These are phyloP conservation scores for Wallemia mellicola DNA, from an alignment of 1,284 basidiomycete species.

Conservation along the genomic window DNA sequence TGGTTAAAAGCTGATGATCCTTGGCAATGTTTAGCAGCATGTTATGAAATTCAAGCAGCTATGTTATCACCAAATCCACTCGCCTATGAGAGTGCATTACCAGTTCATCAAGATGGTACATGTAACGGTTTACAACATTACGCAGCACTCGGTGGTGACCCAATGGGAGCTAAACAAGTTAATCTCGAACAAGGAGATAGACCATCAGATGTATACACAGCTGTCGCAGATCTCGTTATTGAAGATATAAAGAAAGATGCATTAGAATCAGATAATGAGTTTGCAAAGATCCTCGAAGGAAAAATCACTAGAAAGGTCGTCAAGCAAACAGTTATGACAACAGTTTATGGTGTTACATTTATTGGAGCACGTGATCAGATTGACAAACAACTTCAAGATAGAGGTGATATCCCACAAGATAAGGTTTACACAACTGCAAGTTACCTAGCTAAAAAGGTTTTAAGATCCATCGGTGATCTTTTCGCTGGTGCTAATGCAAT, in stretches of 20 bases:
- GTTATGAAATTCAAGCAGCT: conserved; percentile 55
- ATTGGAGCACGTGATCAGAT: conserved; percentile 88
- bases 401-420: conserved; percentile 40
- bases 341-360: conserved; percentile 93
- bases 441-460: conserved; percentile 51
- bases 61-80: conserved; percentile 42
- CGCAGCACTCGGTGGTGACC: conserved; percentile 82
- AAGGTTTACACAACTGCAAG: conserved; percentile 42
- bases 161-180: conserved; percentile 65
- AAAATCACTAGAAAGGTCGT: conserved; percentile 82
- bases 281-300: conserved; percentile 36
- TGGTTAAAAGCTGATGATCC: conserved; percentile 57
- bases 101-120: conserved; percentile 92
- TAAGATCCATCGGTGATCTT: conserved; percentile 65
- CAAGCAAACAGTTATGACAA: conserved; percentile 99
- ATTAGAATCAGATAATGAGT: conserved; percentile 20
- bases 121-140: conserved; percentile 98
- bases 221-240: conserved; percentile 25
- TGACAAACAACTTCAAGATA: conserved; percentile 53
- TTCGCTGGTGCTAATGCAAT: conserved; percentile 76
- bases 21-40: conserved; percentile 86
- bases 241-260: conserved; percentile 23
- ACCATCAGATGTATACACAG: conserved; percentile 86
- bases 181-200: conserved; percentile 61
- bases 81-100: conserved; percentile 40